Conservation (phyloP, 2,329 filamentous ascomycete species). For the Colletotrichum destructivum region DNA sequence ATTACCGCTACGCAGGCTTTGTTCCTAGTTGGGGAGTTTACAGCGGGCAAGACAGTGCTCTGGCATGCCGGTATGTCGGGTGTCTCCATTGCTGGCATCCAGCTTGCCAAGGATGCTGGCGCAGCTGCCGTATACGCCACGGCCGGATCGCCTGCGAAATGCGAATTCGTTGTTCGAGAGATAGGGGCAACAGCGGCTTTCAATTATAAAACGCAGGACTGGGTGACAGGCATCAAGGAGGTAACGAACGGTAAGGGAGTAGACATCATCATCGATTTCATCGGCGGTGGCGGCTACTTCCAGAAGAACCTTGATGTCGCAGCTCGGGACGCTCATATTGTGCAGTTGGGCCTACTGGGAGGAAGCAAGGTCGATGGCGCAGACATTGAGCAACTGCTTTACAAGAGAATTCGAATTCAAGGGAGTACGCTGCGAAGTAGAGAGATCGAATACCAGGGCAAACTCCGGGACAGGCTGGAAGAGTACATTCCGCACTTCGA, state of each 20-base stretch:
- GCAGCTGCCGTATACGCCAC: slow-evolving; percentile 85
- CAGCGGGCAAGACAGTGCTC: slow-evolving; percentile 79
- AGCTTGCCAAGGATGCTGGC: slow-evolving; percentile 78
- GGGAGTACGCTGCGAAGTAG: slow-evolving; percentile 87
- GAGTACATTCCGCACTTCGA: slow-evolving; percentile 83
- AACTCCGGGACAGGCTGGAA: slow-evolving; percentile 81
- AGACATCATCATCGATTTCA: slow-evolving; percentile 88
- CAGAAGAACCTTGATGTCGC: slow-evolving; percentile 82
- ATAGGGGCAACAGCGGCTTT: slow-evolving; percentile 85
- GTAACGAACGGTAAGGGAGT: slow-evolving; percentile 83
- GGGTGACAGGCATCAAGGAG: slow-evolving; percentile 79
- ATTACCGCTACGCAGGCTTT: slow-evolving; percentile 94
- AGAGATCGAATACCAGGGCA: slow-evolving; percentile 83
- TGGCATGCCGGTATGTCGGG: slow-evolving; percentile 94
- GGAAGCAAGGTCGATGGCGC: slow-evolving; percentile 77
- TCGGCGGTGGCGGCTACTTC: slow-evolving; percentile 84
- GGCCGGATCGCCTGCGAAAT: slow-evolving; percentile 84
- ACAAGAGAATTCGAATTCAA: slow-evolving; percentile 84
- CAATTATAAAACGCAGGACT: slow-evolving; percentile 86
- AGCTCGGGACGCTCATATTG: slow-evolving; percentile 82
- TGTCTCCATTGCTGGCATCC: slow-evolving; percentile 90
- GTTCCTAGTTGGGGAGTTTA: slow-evolving; percentile 84
- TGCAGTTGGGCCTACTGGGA: slow-evolving; percentile 81
- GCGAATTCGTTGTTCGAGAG: slow-evolving; percentile 79
- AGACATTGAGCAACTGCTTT: slow-evolving; percentile 81